Evolutionary conservation across 768 basidiomycete genomes (phyloP).

Genomic region (Flagelloscypha sp.): DNA sequence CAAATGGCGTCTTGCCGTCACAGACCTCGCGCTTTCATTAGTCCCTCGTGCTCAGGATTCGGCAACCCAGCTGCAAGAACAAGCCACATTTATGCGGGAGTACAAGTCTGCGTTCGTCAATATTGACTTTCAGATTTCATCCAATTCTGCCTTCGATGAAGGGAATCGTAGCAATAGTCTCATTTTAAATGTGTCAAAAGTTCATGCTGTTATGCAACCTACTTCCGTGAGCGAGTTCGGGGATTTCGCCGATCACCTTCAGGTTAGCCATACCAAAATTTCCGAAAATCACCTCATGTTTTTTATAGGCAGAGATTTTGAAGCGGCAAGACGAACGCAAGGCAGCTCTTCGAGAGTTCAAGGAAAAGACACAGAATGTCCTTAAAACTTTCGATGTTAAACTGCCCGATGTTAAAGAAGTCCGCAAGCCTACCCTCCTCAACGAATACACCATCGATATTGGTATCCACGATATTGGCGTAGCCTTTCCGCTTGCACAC

Average conservation of each 20-base stretch:
- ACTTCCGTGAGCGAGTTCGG: conserved; percentile 87
- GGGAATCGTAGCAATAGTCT: conserved; percentile 36
- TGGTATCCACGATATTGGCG: conserved; percentile 62
- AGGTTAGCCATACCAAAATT: conserved; percentile 34
- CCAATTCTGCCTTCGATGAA: conserved; percentile 21
- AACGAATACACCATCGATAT: conserved; percentile 47
- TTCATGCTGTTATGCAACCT: conserved; percentile 92
- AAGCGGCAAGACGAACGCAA: conserved; percentile 68
- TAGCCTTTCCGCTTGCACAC: conserved; percentile 78
- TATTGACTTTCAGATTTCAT: conserved; percentile 52
- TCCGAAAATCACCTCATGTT: conserved; percentile 3
- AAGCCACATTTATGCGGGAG: conserved; percentile 39
- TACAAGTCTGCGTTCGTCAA: conserved; percentile 76
- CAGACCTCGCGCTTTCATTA: conserved; percentile 77
- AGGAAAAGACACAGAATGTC: conserved; percentile 67
- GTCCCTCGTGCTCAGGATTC: conserved; percentile 48
- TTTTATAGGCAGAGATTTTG: conserved; percentile 59
- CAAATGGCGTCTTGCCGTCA: conserved; percentile 62
- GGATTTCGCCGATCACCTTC: conserved; percentile 81
- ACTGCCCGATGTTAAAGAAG: conserved; percentile 29
- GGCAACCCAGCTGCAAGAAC: no score
- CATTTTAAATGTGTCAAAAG: conserved; percentile 55
- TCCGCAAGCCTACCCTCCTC: conserved; percentile 40
- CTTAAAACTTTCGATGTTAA: conserved; percentile 69
- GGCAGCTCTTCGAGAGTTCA: conserved; percentile 73